Conservation (phyloP, 192 early-diverging fungal genomes). For the Pilobolus umbonatus region DNA sequence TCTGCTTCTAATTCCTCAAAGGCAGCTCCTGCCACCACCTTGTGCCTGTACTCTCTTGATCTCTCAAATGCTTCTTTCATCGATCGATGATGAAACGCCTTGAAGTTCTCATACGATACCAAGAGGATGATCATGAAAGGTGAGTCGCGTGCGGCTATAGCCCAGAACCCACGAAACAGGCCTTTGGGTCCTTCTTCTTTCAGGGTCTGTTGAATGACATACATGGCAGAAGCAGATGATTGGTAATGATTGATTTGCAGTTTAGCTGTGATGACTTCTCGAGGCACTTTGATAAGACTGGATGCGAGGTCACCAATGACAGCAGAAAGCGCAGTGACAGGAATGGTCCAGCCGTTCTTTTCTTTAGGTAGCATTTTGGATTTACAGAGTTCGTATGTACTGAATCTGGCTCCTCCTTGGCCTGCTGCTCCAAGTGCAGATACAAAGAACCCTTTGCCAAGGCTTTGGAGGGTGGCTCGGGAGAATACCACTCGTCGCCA, state of each 20-base stretch:
- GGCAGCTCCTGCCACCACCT: conserved; percentile 41
- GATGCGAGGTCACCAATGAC: conserved; percentile 66
- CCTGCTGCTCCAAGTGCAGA: conserved; percentile 67
- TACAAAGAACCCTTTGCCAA: conserved; percentile 61
- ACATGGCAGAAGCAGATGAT: conserved; percentile 32
- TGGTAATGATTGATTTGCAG: conserved; percentile 63
- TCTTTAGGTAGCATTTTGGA: conserved; percentile 40
- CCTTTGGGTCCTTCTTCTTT: conserved; percentile 55
- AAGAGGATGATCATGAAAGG: conserved; percentile 79
- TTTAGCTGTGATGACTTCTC: conserved; percentile 69
- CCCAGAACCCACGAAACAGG: conserved; percentile 67
- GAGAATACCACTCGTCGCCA: conserved; percentile 46
- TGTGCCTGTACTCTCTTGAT: conserved; percentile 19
- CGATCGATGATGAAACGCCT: conserved; percentile 54
- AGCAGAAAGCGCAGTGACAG: conserved; percentile 66
- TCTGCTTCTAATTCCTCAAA: conserved; percentile 54
- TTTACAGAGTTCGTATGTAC: conserved; percentile 68
- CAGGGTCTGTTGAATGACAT: conserved; percentile 51
- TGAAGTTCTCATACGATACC: conserved; percentile 71
- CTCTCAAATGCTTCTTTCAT: conserved; percentile 25
- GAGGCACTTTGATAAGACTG: conserved; percentile 71
- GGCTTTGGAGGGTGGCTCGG: conserved; percentile 41
- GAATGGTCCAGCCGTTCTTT: conserved; percentile 39
- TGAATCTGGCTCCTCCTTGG: conserved; percentile 67
- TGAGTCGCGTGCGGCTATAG: conserved; percentile 63